Percentiles rank a stretch among this genome's conserved stretches.
Evolutionary conservation across 139 green algal genomes (phyloP).

Genomic region (Ettlia oleoabundans): DNA sequence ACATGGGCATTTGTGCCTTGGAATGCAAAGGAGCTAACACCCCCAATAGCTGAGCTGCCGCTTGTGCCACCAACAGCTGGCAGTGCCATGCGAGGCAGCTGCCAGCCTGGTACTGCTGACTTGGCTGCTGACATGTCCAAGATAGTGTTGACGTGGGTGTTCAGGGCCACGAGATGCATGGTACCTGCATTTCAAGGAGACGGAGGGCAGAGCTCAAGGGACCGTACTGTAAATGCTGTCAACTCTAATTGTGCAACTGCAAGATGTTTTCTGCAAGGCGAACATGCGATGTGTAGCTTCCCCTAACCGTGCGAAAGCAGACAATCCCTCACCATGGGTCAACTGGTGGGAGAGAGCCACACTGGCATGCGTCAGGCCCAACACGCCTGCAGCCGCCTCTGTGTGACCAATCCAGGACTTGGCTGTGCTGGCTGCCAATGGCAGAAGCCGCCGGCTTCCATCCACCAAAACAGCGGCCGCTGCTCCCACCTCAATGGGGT

Average conservation of each 20-base stretch:
- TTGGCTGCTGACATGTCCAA: constrained; percentile 41
- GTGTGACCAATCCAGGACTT: constrained; percentile 82
- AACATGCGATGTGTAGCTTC: no score
- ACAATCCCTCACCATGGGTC: constrained; percentile 13
- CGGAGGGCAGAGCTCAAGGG: not conserved
- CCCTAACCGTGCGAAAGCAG: no score
- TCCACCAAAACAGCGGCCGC: constrained; percentile 60
- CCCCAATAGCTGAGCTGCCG: not conserved
- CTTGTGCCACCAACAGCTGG: not conserved
- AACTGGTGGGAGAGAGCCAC: constrained; percentile 23
- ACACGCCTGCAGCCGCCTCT: constrained; percentile 78
- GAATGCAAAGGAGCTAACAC: constrained; percentile 84
- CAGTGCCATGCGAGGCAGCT: constrained; percentile 17
- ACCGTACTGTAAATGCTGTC: no score
- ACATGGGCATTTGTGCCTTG: constrained; percentile 75
- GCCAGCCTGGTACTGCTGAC: constrained; percentile 32
- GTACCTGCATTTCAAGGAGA: constrained; percentile 44
- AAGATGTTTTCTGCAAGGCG: no score
- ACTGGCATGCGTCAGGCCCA: constrained; percentile 56
- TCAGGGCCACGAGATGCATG: constrained; percentile 35
- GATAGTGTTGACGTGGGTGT: constrained; percentile 44
- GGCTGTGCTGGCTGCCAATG: constrained; percentile 47
- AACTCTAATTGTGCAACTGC: no score
- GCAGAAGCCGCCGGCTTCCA: constrained; percentile 26
- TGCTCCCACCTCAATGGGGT: constrained; percentile 75